phyloP scores from a whole-genome alignment of 805 yeast species.

The Lipomyces chichibuensis region DNA sequence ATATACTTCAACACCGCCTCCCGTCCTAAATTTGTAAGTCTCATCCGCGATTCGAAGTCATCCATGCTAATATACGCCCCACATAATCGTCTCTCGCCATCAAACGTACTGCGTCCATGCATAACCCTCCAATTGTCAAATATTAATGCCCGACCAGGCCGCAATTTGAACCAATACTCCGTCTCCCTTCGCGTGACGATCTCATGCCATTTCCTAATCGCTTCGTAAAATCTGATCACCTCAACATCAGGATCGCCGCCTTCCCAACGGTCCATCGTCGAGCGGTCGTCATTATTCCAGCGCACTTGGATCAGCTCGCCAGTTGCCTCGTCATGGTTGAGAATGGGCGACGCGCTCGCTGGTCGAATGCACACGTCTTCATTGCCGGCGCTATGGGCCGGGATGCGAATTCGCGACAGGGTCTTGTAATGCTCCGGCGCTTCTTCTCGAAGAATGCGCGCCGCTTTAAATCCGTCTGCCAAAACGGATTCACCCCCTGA shows the following conservation, averaged over 20 bases:
- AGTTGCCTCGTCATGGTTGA: conserved; percentile 53
- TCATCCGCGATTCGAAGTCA: conserved; percentile 57
- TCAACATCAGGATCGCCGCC: conserved; percentile 49
- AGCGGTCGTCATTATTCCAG: conserved; percentile 73
- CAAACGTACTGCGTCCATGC: conserved; percentile 67
- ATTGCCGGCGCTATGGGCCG: conserved; percentile 80
- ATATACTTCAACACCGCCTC: conserved; percentile 42
- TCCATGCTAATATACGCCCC: conserved; percentile 73
- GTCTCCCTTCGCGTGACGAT: conserved; percentile 55
- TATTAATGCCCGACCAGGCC: conserved; percentile 63
- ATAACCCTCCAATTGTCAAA: conserved; percentile 76
- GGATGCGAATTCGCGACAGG: conserved; percentile 55
- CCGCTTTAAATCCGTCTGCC: conserved; percentile 68
- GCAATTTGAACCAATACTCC: conserved; percentile 57
- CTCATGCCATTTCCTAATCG: conserved; percentile 59
- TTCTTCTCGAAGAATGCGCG: conserved; percentile 51
- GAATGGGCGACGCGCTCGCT: conserved; percentile 57
- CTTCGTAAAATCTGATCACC: conserved; percentile 54
- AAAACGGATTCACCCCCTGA: conserved; percentile 69
- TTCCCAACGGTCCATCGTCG: conserved; percentile 58
- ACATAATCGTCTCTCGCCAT: conserved; percentile 70
- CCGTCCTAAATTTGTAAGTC: conserved; percentile 55
- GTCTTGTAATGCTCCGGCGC: conserved; percentile 58
- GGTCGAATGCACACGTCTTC: conserved; percentile 64
- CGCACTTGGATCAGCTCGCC: conserved; percentile 64